A percentile compares a stretch with the other conserved stretches of the same genome.
Evolutionary conservation across 164 flowering plant species (phyloP).

Genomic region (Annona cherimola): DNA sequence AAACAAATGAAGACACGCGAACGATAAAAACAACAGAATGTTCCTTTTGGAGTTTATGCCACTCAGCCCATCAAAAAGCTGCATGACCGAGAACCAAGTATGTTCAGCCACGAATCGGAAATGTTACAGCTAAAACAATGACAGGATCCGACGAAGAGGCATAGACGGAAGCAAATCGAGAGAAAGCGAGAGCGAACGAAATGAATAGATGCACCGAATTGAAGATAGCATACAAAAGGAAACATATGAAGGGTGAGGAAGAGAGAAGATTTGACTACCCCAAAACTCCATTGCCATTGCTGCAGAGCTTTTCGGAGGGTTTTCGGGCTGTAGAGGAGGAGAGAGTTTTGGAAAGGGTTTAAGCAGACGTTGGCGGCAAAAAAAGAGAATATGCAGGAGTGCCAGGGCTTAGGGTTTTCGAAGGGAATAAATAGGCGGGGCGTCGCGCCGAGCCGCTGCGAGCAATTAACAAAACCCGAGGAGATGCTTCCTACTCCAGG

Average conservation of each 20-base stretch:
- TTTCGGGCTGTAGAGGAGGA: not conserved
- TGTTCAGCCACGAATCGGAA: too few species aligned
- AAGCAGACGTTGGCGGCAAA: not conserved
- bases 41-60: too few species aligned
- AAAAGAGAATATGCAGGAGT: not conserved
- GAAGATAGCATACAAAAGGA: not conserved
- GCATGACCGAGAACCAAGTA: too few species aligned
- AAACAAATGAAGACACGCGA: too few species aligned
- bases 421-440: constrained; percentile 1
- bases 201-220: not conserved
- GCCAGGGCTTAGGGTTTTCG: constrained; percentile 12
- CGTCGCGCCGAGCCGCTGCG: too few species aligned
- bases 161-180: too few species aligned
- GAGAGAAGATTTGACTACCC: constrained; percentile 17
- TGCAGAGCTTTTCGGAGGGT: not conserved
- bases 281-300: constrained; percentile 20
- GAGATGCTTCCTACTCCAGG: too few species aligned
- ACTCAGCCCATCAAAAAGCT: too few species aligned
- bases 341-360: constrained; percentile 11
- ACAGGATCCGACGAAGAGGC: too few species aligned
- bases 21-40: too few species aligned
- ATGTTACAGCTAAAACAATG: too few species aligned
- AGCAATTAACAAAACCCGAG: too few species aligned
- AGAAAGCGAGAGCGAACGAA: not conserved
- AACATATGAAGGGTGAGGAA: not conserved